Evolutionary conservation across 805 yeast species (phyloP).

Genomic region (Naumovozyma castellii): DNA sequence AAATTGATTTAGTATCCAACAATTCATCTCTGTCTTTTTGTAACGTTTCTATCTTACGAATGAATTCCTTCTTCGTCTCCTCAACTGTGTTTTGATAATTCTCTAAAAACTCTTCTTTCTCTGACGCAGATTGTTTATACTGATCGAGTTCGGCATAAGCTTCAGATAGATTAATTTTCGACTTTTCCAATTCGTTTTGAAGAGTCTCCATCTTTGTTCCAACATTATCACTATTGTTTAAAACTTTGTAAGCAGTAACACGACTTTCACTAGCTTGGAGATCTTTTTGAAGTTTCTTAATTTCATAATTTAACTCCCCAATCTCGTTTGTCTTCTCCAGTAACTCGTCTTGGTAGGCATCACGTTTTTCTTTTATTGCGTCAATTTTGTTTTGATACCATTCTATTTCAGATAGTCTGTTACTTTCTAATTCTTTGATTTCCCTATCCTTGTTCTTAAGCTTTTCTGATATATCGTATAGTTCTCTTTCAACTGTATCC

Average conservation of each 20-base stretch:
- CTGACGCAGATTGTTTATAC: slow-evolving; percentile 50
- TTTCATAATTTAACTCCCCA: slow-evolving; percentile 6
- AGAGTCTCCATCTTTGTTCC: slow-evolving; percentile 23
- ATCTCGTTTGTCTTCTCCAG: slow-evolving; percentile 33
- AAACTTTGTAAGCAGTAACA: slow-evolving; percentile 24
- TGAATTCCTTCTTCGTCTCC: slow-evolving; percentile 28
- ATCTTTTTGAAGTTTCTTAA: slow-evolving; percentile 13
- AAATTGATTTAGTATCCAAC: slow-evolving; percentile 15
- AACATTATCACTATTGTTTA: slow-evolving; percentile 8
- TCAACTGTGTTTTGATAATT: slow-evolving; percentile 48
- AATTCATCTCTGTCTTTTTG: slow-evolving; percentile 15
- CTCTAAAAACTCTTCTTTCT: slow-evolving; percentile 57
- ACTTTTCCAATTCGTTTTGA: slow-evolving; percentile 36
- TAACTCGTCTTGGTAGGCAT: slow-evolving; percentile 34
- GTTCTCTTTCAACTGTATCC: slow-evolving; percentile 34
- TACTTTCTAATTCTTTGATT: slow-evolving; percentile 31
- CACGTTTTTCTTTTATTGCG: slow-evolving; percentile 4
- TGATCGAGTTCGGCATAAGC: slow-evolving; percentile 53
- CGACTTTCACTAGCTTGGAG: slow-evolving; percentile 23
- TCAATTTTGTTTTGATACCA: slow-evolving; percentile 56
- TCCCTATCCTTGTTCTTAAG: slow-evolving; percentile 16
- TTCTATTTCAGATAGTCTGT: slow-evolving; percentile 41
- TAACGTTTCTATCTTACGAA: slow-evolving; percentile 10
- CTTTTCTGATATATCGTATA: slow-evolving; percentile 25
- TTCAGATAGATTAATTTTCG: slow-evolving; percentile 45